Conservation (phyloP, 2,329 filamentous ascomycete species). For the Sclerotiophoma versabilis region DNA sequence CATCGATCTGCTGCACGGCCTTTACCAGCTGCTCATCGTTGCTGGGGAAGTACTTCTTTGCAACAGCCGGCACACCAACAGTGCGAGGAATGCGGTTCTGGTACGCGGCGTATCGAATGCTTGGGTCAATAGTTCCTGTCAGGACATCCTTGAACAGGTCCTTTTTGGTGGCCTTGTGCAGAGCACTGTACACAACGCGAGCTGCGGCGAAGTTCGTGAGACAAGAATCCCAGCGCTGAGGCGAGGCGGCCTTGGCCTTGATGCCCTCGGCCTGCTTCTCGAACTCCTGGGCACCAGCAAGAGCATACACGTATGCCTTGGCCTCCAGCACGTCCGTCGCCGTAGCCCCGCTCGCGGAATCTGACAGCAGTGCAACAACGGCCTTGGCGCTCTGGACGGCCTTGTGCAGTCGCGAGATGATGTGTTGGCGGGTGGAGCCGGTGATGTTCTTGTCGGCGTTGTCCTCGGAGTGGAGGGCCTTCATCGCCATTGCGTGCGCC, state of each 20-base stretch:
- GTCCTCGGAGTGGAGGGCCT: conserved; percentile 79
- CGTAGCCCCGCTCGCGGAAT: conserved; percentile 69
- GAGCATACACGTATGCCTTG: conserved; percentile 78
- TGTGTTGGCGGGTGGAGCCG: conserved; percentile 82
- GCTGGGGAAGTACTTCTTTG: conserved; percentile 78
- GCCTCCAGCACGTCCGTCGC: conserved; percentile 81
- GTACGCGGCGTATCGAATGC: conserved; percentile 92
- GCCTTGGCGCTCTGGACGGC: conserved; percentile 73
- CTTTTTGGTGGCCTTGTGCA: conserved; percentile 70
- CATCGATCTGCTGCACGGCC: conserved; percentile 74
- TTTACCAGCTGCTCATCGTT: conserved; percentile 68
- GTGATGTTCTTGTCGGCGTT: conserved; percentile 75
- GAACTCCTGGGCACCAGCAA: conserved; percentile 79
- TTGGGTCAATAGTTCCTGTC: conserved; percentile 86
- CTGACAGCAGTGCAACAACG: conserved; percentile 71
- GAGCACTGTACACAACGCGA: conserved; percentile 80
- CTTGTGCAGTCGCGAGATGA: conserved; percentile 85
- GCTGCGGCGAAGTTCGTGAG: conserved; percentile 77
- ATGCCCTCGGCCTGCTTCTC: conserved; percentile 73
- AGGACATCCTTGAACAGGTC: conserved; percentile 88
- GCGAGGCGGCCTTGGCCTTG: conserved; percentile 45
- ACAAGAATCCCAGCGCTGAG: conserved; percentile 76
- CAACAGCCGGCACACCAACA: conserved; percentile 78
- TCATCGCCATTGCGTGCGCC: conserved; percentile 96
- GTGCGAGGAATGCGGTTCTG: conserved; percentile 88